Base-by-base conservation (phyloP, 768 basidiomycete genomes). In the Suillus placidus region DNA sequence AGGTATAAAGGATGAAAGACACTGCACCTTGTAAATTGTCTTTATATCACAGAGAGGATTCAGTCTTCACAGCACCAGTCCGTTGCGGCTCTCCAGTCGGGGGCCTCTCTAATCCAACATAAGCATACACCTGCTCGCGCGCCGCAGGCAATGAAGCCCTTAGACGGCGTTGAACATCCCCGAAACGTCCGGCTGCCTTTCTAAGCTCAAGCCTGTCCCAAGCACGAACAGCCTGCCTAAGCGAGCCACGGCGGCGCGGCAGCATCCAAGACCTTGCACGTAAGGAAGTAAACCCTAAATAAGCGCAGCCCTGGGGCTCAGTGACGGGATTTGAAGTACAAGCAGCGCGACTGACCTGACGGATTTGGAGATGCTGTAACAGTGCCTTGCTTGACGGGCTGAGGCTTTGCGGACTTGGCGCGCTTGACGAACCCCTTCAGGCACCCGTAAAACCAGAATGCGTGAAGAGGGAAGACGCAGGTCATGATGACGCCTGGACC, bases 391-490 rank as follows among this genome's bases (percentile, higher is more conserved):
- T 67, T 65, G 47, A 67, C 47, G 35, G 49, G 62, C 13, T 49
- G 51, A 6, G 67, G 1, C 55, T 61, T 67, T 54, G 63, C 40
- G 7, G 23, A 10, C 43, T 71, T 69, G 14, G 69, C 71, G 3
- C 80, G 72, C 67, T 79, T 78, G 43, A 82, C 38, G 66, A 86
- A 83, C 1, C 85, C 85, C 65, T 77, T 78, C 54, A 88, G 34
- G 63, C 83, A 86, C 13, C 82, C 82, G 2, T 68, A 61, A 74
- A 88, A 87, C 87, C 87, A 88, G 43, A 78, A 69, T 2, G 79
- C 80, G 66, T 88, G 87, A 57, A 88, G 72, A 10, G 84, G 81
- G 42, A 85, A 78, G 34, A 85, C 80, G 56, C 73, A 65, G 8
- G 71, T 67, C 62, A 85, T 76, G 61, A 85, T 66, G 35, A 75